Conservation (phyloP, 805 yeast genomes). For the Alloascoidea africana region DNA sequence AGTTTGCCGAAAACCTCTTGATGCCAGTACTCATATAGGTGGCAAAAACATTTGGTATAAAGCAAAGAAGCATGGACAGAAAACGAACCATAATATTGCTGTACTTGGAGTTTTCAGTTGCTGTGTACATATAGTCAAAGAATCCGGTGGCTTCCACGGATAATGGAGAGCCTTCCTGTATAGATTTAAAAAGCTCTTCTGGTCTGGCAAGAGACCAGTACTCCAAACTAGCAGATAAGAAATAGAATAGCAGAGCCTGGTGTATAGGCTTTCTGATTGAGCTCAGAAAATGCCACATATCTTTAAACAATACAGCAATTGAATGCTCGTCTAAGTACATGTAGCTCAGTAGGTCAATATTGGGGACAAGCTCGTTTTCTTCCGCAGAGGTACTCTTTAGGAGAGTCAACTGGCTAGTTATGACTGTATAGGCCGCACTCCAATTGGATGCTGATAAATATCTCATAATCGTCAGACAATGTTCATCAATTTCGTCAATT, state of each 20-base stretch:
- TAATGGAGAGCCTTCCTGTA: conserved; percentile 3
- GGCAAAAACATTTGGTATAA: conserved; percentile 7
- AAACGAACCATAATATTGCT: conserved; percentile 8
- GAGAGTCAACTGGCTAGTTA: background rate
- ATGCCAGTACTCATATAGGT: conserved; percentile 6
- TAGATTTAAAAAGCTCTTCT: conserved; percentile 18
- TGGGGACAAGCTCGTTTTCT: conserved; percentile 24
- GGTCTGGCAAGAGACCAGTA: conserved; percentile 38
- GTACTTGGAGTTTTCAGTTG: conserved; percentile 1
- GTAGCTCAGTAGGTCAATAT: conserved; percentile 30
- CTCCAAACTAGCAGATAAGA: conserved; percentile 27
- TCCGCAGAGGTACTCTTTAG: conserved; percentile 18
- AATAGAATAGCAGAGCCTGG: conserved; percentile 27
- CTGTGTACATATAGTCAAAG: conserved; percentile 6
- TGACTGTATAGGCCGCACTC: background rate
- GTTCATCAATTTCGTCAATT: conserved; percentile 1
- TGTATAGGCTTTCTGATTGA: conserved; percentile 28
- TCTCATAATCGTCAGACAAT: background rate
- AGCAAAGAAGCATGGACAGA: conserved; percentile 9
- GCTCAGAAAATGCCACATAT: conserved; percentile 21
- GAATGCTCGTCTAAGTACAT: conserved; percentile 24
- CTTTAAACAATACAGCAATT: conserved; percentile 22
- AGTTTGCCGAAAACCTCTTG: conserved; percentile 6
- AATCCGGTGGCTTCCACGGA: conserved; percentile 6
- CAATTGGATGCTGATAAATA: background rate